phyloP scores from a whole-genome alignment of 306 rosid genomes.

The Acmispon strigosus region DNA sequence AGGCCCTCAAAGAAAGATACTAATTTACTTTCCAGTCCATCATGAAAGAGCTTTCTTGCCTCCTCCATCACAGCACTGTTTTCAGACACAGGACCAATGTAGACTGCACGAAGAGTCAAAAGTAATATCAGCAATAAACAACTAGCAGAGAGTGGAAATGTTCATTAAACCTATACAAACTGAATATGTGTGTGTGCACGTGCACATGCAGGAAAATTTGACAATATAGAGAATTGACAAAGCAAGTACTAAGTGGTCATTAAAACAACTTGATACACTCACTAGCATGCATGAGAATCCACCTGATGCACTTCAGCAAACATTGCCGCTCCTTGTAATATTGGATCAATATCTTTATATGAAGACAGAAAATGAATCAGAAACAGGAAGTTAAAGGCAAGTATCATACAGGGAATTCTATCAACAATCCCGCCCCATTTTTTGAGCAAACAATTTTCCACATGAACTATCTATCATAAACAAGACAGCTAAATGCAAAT shows the following conservation, averaged over 20 bases:
- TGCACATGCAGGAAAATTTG: neutral
- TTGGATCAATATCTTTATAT: constrained; percentile 55
- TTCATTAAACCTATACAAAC: constrained; percentile 8
- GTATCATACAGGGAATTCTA: neutral
- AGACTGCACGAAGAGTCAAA: constrained; percentile 50
- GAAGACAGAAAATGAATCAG: constrained; percentile 12
- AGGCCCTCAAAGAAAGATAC: constrained; percentile 52
- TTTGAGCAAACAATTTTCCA: constrained; percentile 4
- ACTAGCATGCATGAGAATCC: constrained; percentile 77
- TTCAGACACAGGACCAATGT: constrained; percentile 46
- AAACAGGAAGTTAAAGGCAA: constrained; percentile 1
- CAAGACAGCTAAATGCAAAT: neutral
- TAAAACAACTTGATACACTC: constrained; percentile 35
- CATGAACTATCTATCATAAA: neutral
- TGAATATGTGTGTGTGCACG: neutral
- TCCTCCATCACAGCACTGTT: constrained; percentile 48
- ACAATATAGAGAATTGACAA: neutral
- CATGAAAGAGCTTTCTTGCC: constrained; percentile 57
- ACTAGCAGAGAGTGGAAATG: neutral
- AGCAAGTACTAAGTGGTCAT: constrained; percentile 1
- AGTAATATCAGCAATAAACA: constrained; percentile 20
- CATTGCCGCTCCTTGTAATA: constrained; percentile 90
- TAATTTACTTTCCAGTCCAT: constrained; percentile 71
- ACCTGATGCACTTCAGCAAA: constrained; percentile 84
- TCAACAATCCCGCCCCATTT: neutral